These are phyloP conservation scores for Cetraspora pellucida DNA, from an alignment of 192 early-diverging fungal genomes.

Conservation along the genomic window DNA sequence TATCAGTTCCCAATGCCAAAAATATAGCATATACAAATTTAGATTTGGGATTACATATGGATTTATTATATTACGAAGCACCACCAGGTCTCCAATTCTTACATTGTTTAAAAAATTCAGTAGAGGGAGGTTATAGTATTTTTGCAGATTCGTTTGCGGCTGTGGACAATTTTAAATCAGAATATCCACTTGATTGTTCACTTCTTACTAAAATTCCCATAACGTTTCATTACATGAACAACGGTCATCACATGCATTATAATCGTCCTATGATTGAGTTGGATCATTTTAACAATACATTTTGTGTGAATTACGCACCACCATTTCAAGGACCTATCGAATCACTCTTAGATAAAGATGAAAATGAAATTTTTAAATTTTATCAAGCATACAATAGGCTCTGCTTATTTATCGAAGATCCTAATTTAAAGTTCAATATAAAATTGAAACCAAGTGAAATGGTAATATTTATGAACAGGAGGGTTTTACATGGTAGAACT, in stretches of 20 bases:
- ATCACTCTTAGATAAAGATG: too few relatives aligned
- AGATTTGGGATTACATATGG: slow-evolving; percentile 84
- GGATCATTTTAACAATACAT: too few relatives aligned
- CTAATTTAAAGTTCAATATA: slow-evolving; percentile 57
- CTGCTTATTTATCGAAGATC: slow-evolving; percentile 58
- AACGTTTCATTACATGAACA: slow-evolving; percentile 81
- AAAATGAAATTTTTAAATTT: slow-evolving; percentile 37
- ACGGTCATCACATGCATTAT: slow-evolving; percentile 71
- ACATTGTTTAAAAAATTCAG: slow-evolving; percentile 78
- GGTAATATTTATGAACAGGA: slow-evolving; percentile 77
- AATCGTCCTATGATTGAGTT: slow-evolving; percentile 33
- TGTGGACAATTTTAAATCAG: slow-evolving; percentile 56
- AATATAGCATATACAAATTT: slow-evolving; percentile 87
- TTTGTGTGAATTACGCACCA: too few relatives aligned
- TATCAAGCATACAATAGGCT: slow-evolving; percentile 69
- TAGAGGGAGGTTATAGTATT: slow-evolving; percentile 70
- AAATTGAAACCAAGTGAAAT: slow-evolving; percentile 69
- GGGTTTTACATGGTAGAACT: slow-evolving; percentile 77
- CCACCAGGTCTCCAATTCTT: slow-evolving; percentile 86
- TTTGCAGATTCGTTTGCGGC: slow-evolving; percentile 75
- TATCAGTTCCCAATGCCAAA: slow-evolving; percentile 69
- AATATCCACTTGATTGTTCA: slow-evolving; percentile 62
- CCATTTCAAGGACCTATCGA: too few relatives aligned
- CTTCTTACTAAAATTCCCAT: slow-evolving; percentile 61
- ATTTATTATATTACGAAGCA: slow-evolving; percentile 79